Base-by-base conservation (phyloP, 257 asterid genomes). In the Agastache rugosa region DNA sequence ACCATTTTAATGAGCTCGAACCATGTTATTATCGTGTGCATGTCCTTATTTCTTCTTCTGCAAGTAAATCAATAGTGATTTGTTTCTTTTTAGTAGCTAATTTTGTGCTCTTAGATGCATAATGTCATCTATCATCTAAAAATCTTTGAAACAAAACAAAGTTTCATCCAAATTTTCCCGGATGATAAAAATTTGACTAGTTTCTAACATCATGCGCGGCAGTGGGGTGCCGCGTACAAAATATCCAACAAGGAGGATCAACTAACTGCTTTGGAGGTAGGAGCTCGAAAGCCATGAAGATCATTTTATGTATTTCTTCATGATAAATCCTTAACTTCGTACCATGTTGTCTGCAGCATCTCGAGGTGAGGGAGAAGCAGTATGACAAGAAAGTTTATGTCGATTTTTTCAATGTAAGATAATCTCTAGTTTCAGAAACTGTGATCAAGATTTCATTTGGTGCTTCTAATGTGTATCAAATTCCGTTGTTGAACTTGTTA, bases 151-250 rank as follows among this genome's bases (percentile, higher is more conserved):
- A 5, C 8, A 8, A 25, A 11, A 5, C 8, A 8, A 11, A 35
- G 17, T 39, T 37, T 45, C 69, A 27, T 39, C 29, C 14, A 63
- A 73, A 11, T 59, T 20, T 5, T 63, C 27, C 6, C 22, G n/a
- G 48, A 23, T 39, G 35, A 20, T 37, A 31, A 39, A 50, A 25
- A 22, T 23, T 67, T 63, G 66, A 71, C 63, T 14, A 66, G 53
- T 63, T 44, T 59, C 19, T 61, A 48, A 60, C 42, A 7, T 72
- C 42, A 6, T 74, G 81, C 71, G 55, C 70, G 50, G 55, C 83
- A 94, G 99, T 92, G 99, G 97, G 99, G 98, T 60, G 93, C 91
- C 53, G 98, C 97, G 54, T 94, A 90, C 89, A 94, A 92, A 75
- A 90, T 92, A 69, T 76, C 74, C 25, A 69, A 69, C 72, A 83